Conservation (phyloP, 202 grass and related monocot genomes). For the Elaeis oleifera region DNA sequence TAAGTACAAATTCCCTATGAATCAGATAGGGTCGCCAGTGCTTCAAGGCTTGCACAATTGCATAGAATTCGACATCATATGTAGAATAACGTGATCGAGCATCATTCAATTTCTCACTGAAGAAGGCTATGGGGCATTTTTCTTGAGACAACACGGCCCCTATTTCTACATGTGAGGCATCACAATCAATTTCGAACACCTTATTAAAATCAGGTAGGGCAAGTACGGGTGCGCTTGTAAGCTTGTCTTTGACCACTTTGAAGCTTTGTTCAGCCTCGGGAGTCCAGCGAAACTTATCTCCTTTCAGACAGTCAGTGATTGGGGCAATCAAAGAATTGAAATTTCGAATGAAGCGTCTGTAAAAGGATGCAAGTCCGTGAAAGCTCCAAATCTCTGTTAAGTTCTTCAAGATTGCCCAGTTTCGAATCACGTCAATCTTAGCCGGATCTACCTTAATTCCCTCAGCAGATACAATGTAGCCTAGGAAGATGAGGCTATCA, state of each 20-base stretch:
- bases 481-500: not conserved
- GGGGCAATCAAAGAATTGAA: constrained; percentile 1
- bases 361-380: constrained; percentile 8
- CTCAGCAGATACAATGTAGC: not conserved
- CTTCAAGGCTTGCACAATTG: not conserved
- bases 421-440: not conserved
- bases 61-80: not conserved
- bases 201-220: too few species aligned
- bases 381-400: constrained; percentile 4
- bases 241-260: too few species aligned
- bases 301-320: too few species aligned
- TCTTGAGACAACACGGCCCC: too few species aligned
- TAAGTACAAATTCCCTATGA: not conserved
- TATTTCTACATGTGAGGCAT: too few species aligned
- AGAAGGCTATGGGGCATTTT: too few species aligned
- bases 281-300: too few species aligned
- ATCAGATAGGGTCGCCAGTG: not conserved
- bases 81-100: not conserved
- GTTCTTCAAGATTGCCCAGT: not conserved
- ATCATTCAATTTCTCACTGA: too few species aligned
- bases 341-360: constrained; percentile 4
- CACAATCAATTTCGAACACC: not conserved
- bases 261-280: too few species aligned
- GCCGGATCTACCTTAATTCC: not conserved
- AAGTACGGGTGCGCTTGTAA: too few species aligned